Percentiles rank a stretch among this genome's conserved stretches.
Conservation (phyloP, 2,329 filamentous ascomycete species). For the Aspergillus sp. region DNA sequence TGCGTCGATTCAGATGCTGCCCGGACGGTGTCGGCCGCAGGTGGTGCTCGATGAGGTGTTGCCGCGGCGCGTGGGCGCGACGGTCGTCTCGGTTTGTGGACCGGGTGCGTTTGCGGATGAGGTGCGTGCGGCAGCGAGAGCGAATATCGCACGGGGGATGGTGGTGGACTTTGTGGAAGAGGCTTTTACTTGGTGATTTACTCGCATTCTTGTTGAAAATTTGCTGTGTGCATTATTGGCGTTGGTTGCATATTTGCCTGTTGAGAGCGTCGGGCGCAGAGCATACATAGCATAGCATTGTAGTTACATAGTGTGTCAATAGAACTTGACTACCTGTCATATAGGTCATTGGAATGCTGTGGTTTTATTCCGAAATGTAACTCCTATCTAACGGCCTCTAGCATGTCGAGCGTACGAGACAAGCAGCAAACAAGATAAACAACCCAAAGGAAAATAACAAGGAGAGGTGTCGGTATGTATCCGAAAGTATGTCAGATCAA, state of each 20-base stretch:
- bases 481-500: neutral
- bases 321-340: too few relatives aligned
- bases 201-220: neutral
- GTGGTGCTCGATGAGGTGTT: slow-evolving; percentile 59
- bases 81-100: slow-evolving; percentile 63
- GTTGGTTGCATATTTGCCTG: neutral
- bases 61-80: slow-evolving; percentile 55
- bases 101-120: slow-evolving; percentile 63
- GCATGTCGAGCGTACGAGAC: too few relatives aligned
- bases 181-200: slow-evolving; percentile 63
- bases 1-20: slow-evolving; percentile 60
- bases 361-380: too few relatives aligned
- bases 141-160: slow-evolving; percentile 51
- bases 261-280: too few relatives aligned
- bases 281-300: too few relatives aligned
- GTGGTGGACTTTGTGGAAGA: slow-evolving; percentile 64
- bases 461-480: neutral
- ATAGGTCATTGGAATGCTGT: too few relatives aligned
- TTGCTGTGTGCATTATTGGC: neutral
- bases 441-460: neutral
- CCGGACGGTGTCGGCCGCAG: slow-evolving; percentile 56
- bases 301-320: too few relatives aligned
- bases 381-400: too few relatives aligned
- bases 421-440: neutral
- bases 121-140: slow-evolving; percentile 55